These are phyloP conservation scores for Ceratocystis ficicola DNA, from an alignment of 2,329 filamentous ascomycete genomes.

Conservation along the genomic window DNA sequence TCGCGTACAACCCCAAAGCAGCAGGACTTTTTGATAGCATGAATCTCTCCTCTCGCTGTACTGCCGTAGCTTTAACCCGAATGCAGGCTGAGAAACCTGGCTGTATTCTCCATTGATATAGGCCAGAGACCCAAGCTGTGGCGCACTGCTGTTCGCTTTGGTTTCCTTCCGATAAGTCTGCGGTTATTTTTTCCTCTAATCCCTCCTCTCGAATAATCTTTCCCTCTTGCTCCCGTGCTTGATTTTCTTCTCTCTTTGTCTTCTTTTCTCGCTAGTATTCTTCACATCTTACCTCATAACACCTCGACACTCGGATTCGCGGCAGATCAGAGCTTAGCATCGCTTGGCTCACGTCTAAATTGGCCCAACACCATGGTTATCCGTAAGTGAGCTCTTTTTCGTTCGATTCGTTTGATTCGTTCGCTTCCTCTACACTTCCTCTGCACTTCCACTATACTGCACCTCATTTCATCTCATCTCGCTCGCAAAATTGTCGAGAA, in stretches of 20 bases:
- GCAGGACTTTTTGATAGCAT: too few species aligned
- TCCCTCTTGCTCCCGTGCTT: neutral
- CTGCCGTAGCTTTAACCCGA: too few species aligned
- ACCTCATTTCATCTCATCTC: conserved; percentile 9
- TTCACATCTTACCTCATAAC: too few species aligned
- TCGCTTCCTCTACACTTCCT: too few species aligned
- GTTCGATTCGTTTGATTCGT: neutral
- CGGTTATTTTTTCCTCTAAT: neutral
- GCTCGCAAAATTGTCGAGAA: neutral
- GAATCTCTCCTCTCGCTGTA: too few species aligned
- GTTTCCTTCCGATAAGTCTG: neutral
- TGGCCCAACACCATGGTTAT: conserved; percentile 11
- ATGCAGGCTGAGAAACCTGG: too few species aligned
- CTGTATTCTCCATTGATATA: too few species aligned
- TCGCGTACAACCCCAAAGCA: too few species aligned
- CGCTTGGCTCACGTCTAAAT: conserved; percentile 7
- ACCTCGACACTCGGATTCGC: conserved; percentile 2
- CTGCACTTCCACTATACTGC: too few species aligned
- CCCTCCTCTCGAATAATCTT: neutral
- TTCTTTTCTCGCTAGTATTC: neutral
- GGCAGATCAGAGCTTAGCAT: conserved; percentile 9
- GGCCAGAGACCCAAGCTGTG: too few species aligned
- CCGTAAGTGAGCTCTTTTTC: conserved; percentile 5
- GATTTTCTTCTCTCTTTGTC: neutral
- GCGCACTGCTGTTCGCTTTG: neutral